Conservation (phyloP, 106 monocot genomes). For the Chionographis japonica region DNA sequence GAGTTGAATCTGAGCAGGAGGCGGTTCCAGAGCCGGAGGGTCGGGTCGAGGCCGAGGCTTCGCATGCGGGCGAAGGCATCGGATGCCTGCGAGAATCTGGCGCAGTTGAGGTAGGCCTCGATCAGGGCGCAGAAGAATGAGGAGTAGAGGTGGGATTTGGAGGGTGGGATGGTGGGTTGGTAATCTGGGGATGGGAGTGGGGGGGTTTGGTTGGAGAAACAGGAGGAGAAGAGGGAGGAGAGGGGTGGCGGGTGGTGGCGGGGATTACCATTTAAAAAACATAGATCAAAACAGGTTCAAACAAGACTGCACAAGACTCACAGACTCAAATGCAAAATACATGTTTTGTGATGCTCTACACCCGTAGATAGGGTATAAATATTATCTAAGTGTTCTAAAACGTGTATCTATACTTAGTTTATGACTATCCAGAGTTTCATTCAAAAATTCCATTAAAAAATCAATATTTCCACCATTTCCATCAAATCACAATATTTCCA, state of each 20-base stretch:
- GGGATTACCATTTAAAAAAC: too few species aligned
- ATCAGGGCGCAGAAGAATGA: constrained; percentile 72
- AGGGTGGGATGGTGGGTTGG: constrained; percentile 23
- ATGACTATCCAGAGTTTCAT: too few species aligned
- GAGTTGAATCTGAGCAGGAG: constrained; percentile 65
- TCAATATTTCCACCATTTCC: too few species aligned
- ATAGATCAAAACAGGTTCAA: too few species aligned
- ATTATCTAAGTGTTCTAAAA: too few species aligned
- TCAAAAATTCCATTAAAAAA: too few species aligned
- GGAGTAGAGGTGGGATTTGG: constrained; percentile 68
- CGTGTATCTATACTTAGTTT: too few species aligned
- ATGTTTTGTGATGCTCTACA: too few species aligned
- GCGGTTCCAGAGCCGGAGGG: constrained; percentile 46
- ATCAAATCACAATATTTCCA: too few species aligned
- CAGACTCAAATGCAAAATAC: too few species aligned
- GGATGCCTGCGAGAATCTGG: constrained; percentile 46
- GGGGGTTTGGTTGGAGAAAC: background rate
- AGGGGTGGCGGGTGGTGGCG: background rate
- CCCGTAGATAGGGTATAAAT: too few species aligned
- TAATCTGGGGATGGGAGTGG: background rate
- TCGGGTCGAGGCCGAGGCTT: constrained; percentile 44
- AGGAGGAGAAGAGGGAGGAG: background rate
- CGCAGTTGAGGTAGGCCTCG: constrained; percentile 40
- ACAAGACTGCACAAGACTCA: too few species aligned
- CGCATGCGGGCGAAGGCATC: constrained; percentile 51